These are phyloP conservation scores for Boletus edulis DNA, from an alignment of 768 basidiomycete genomes.

Conservation along the genomic window DNA sequence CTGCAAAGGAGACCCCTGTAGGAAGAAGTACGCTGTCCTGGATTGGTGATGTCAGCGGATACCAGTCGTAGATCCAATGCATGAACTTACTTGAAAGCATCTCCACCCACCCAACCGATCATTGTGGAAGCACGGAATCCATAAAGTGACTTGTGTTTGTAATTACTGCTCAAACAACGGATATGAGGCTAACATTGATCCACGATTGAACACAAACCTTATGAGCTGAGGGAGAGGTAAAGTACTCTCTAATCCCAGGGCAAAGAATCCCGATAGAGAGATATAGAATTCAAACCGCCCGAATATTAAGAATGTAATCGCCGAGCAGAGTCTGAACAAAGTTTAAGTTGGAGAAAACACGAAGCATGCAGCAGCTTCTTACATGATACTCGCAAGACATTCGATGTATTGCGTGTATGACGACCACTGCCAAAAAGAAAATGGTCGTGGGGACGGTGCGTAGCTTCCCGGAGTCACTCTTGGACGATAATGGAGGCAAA, in stretches of 20 bases:
- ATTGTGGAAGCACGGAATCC: slow-evolving; percentile 83
- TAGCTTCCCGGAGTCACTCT: slow-evolving; percentile 55
- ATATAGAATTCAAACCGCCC: slow-evolving; percentile 61
- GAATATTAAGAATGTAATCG: slow-evolving; percentile 75
- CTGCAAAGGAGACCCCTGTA: slow-evolving; percentile 67
- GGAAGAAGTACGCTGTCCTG: slow-evolving; percentile 80
- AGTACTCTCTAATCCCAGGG: slow-evolving; percentile 81
- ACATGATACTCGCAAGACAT: slow-evolving; percentile 80
- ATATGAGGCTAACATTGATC: slow-evolving; percentile 19
- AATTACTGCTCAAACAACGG: slow-evolving; percentile 52
- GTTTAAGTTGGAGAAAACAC: slow-evolving; percentile 5
- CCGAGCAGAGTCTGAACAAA: slow-evolving; percentile 51
- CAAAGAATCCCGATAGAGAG: slow-evolving; percentile 66
- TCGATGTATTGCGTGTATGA: slow-evolving; percentile 78
- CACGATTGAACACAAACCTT: slow-evolving; percentile 43
- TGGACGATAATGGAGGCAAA: slow-evolving; percentile 75
- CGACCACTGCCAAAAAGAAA: slow-evolving; percentile 86
- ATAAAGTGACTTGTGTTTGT: slow-evolving; percentile 73
- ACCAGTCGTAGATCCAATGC: slow-evolving; percentile 3
- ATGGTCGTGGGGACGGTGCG: slow-evolving; percentile 58
- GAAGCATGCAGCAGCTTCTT: slow-evolving; percentile 7
- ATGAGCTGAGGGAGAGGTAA: slow-evolving; percentile 84
- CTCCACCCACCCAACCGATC: slow-evolving; percentile 81
- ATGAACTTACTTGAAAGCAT: slow-evolving; percentile 71
- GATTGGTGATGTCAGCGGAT: slow-evolving; percentile 16